A percentile compares a stretch with the other conserved stretches of the same genome.
phyloP scores from a whole-genome alignment of 2,329 filamentous ascomycete species.

The Fusarium sp. region DNA sequence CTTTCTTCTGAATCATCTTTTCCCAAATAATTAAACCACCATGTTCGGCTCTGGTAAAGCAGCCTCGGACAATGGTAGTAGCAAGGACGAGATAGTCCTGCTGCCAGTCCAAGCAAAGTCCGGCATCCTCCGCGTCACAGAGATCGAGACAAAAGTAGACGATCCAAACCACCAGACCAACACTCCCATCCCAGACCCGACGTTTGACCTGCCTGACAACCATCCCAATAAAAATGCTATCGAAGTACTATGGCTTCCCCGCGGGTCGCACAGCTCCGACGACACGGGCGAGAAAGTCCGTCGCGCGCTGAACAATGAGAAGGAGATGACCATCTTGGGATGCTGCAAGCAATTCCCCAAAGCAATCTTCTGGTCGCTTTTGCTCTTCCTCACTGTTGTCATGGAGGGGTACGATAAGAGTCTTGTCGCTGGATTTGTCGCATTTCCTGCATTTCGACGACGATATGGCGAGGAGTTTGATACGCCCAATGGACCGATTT shows the following conservation, averaged over 20 bases:
- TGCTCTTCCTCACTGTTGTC: slow-evolving; percentile 36
- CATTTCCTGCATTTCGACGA: slow-evolving; percentile 16
- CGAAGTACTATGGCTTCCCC: slow-evolving; percentile 34
- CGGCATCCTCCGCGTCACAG: slow-evolving; percentile 26
- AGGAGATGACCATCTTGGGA: slow-evolving; percentile 28
- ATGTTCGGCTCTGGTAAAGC: slow-evolving; percentile 31
- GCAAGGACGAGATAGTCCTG: slow-evolving; percentile 34
- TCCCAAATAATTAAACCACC: neutral
- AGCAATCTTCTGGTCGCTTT: slow-evolving; percentile 30
- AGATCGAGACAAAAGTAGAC: slow-evolving; percentile 32
- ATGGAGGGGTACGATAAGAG: slow-evolving; percentile 38
- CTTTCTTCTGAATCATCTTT: neutral
- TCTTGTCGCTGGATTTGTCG: slow-evolving; percentile 29
- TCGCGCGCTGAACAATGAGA: slow-evolving; percentile 31
- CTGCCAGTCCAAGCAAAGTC: slow-evolving; percentile 23
- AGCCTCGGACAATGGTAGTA: slow-evolving; percentile 30
- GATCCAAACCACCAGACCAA: slow-evolving; percentile 10
- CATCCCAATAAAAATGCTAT: slow-evolving; percentile 21
- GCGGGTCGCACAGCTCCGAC: slow-evolving; percentile 32
- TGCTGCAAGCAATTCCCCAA: slow-evolving; percentile 34
- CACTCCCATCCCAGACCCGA: slow-evolving; percentile 6
- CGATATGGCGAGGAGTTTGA: slow-evolving; percentile 43
- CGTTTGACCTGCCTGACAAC: slow-evolving; percentile 24
- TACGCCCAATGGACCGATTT: slow-evolving; percentile 4
- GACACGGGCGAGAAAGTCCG: slow-evolving; percentile 32